Conservation (phyloP, 371 early-diverging fungal genomes). For the Capillidium heterosporum region DNA sequence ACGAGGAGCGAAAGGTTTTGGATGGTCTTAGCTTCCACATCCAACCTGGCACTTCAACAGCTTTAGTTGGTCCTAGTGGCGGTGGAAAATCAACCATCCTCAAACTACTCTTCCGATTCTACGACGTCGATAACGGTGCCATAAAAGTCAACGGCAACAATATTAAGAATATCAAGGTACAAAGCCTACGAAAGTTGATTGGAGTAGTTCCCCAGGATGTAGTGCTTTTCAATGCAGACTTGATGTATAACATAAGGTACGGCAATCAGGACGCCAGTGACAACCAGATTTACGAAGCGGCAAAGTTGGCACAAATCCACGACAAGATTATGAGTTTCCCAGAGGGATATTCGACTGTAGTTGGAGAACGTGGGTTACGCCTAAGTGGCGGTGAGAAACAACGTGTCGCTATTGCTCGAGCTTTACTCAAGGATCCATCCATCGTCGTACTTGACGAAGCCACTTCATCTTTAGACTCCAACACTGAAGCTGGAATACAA, state of each 20-base stretch:
- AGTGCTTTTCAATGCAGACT: conserved; percentile 56
- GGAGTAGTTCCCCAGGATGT: conserved; percentile 71
- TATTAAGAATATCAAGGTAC: conserved; percentile 43
- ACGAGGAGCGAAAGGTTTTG: conserved; percentile 23
- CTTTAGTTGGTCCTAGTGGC: conserved; percentile 67
- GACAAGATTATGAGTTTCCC: conserved; percentile 28
- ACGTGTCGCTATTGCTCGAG: conserved; percentile 70
- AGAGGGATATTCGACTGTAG: conserved; percentile 69
- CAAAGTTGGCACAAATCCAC: conserved; percentile 30
- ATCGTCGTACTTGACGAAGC: conserved; percentile 61
- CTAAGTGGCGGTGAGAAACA: conserved; percentile 91
- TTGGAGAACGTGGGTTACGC: conserved; percentile 84
- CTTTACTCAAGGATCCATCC: conserved; percentile 55
- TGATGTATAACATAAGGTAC: conserved; percentile 60
- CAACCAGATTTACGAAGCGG: conserved; percentile 34
- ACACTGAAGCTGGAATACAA: conserved; percentile 69
- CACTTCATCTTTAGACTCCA: conserved; percentile 18
- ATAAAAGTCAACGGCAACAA: conserved; percentile 82
- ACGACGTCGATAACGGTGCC: conserved; percentile 56
- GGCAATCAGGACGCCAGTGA: conserved; percentile 30
- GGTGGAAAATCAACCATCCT: conserved; percentile 82
- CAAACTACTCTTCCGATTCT: conserved; percentile 75
- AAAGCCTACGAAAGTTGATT: conserved; percentile 43
- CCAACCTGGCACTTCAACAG: conserved; percentile 34
- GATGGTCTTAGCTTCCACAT: conserved; percentile 29